Conservation (phyloP, 441 rosid genomes). For the Metrosideros polymorpha region DNA sequence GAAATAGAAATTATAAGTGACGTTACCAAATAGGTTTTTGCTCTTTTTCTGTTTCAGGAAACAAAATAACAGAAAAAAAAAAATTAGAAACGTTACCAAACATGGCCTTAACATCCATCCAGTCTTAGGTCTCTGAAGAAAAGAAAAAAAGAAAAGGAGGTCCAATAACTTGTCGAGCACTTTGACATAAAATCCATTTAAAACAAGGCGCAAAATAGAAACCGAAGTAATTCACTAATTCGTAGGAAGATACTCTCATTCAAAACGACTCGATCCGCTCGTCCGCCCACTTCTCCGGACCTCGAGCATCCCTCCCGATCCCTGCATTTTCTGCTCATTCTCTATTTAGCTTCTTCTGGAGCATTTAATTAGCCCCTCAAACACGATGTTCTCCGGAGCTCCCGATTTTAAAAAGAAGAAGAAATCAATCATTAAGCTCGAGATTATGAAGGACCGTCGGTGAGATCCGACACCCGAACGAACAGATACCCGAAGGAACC, state of each 20-base stretch:
- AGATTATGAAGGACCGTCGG: neutral
- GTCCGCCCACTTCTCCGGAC: neutral
- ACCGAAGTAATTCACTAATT: neutral
- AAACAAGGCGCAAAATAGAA: neutral
- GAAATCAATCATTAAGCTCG: neutral
- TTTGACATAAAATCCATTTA: neutral
- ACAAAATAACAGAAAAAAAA: no score
- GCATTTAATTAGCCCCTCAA: neutral
- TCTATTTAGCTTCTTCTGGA: neutral
- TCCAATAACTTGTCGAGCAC: neutral
- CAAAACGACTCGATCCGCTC: neutral
- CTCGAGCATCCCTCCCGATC: neutral
- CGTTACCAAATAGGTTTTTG: no score
- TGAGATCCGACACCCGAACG: neutral
- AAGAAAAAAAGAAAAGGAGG: neutral
- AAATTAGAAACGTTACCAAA: no score
- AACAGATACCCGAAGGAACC: neutral
- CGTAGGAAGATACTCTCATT: neutral
- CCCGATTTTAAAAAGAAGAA: neutral
- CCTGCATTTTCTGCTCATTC: neutral
- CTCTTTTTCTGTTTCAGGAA: no score
- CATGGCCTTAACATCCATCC: no score
- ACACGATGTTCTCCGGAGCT: neutral
- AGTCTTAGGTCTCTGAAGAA: neutral
- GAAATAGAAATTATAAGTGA: no score